Evolutionary conservation across 768 basidiomycete species (phyloP), one percentile per base, ranked within the genome.

Genomic region (Lactarius sp.): DNA sequence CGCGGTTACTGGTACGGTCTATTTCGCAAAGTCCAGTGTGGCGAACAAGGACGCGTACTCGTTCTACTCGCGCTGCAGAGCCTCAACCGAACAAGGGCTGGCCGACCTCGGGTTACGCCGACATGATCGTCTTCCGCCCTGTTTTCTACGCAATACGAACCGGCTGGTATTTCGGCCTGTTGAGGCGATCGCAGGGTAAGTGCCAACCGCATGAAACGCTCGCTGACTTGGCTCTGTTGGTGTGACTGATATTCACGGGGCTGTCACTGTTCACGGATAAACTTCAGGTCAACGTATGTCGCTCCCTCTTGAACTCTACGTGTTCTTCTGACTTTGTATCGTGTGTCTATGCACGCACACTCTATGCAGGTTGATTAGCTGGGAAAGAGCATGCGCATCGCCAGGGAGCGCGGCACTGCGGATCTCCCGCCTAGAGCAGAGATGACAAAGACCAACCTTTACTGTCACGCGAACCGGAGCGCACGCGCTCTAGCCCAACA

Each of bases 71-170:
- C 81, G 69, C 85, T 84, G 82, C 68, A 91, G 91, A 74, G 90
- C 87, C n/a, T 74, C 84, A 20, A 92, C 90, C 0, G 90, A 92
- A 72, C 75, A 81, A 47, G 86, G 75, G 0, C 76, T 92, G 18
- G 85, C 87, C 0, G 73, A 73, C 3, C 73, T 91, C 10, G 88
- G 87, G 12, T 92, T 92, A 91, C 70, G 70, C 75, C 16, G 88
- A 91, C 59, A 84, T 84, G 2, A 83, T 91, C 62, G 72, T 89
- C 53, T 85, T 90, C 72, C 80, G 87, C 18, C 88, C 90, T 4
- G 72, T 0, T 69, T 80, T 31, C 73, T 92, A 12, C 73, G 71
- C 8, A 81, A 81, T 0, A 77, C 82, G 4, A 70, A 82, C 3
- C 76, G 87, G 3, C 39, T 70, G 4, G 77, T 82, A 1, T 34